Base-by-base conservation (phyloP, 768 basidiomycete genomes). In the Chalciporus chontae region DNA sequence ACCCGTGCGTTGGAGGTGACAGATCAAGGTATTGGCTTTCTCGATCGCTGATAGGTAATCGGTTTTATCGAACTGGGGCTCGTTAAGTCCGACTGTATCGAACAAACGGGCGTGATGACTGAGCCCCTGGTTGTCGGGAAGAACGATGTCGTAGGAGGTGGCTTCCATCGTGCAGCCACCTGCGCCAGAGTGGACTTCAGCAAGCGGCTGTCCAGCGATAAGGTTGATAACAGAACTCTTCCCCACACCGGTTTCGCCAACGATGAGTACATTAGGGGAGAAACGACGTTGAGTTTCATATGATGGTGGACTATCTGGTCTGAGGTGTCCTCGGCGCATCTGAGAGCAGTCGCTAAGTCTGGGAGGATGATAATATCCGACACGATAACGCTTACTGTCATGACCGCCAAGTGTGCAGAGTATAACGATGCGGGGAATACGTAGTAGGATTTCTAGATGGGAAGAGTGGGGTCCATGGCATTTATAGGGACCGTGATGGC, bases 161-260 rank as follows among this genome's bases (percentile, higher is more conserved):
- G 56, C 60, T 8, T 62, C 38, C 45, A 74, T 61, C 3, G 75
- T 77, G 56, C 67, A 71, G 5, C 73, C 74, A 0, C 40, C 46
- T 0, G 68, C 67, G 8, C 62, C 50, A 27, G 61, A 63, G n/a
- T 69, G 65, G 8, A 62, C 58, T 1, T 23, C 15, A 9, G 73
- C 73, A 2, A 59, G 40, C 8, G 54, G 24, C 3, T 55, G 41
- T 9, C 64, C 67, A 21, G 59, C 57, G 19, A 75, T 55, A 56
- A 76, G 63, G 53, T 75, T 76, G 44, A 75, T 51, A 24, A 76
- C 55, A 0, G 71, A 73, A 51, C 74, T 75, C 52, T 76, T 76
- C 17, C 69, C 64, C 1, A 40, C 59, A 5, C 65, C 64, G 19
- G 65, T 65, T 40, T 66, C 64, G 3, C 64, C 69, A 17, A 76